Evolutionary conservation across 371 early-diverging fungal genomes (phyloP), one percentile per base, ranked within the genome.

Genomic region (Rhizopus microsporus): DNA sequence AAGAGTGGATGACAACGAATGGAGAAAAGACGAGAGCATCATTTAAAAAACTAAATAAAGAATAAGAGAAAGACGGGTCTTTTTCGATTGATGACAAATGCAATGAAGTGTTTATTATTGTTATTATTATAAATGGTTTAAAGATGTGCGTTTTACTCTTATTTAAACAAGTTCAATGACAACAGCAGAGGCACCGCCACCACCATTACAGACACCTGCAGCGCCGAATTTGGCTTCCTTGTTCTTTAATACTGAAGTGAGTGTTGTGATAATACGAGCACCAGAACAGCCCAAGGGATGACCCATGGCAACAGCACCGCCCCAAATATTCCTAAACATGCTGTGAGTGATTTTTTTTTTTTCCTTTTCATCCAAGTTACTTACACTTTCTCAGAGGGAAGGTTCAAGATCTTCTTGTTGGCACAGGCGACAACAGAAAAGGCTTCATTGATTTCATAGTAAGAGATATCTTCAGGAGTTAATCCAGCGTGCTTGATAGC

Each of bases 251-350:
- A 94, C 90, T 32, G 78, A 86, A 52, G 88, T 67, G 45, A 98
- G 70, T 2, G 97, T 94, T 16, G 87, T 88, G 35, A 98, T 82
- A 49, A 99, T 91, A 63, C 99, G 80, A 37, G 96, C 94, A 46
- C 99, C 99, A 5, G 95, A 94, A 74, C 94, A 93, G 13, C 98
- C 98, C 39, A 99, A 84, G 50, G 99, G 99, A 79, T 99, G 99
- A 7, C 99, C 99, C 62, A 98, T 82, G 1, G 96, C 94, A 34
- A 98, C 98, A 47, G 98, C 97, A 49, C 99, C 99, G 61, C 99
- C 99, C 74, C 85, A 85, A 33, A 92, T 82, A 63, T 99, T 99
- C 23, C 75, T 75, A 68, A 23, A 54, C 43, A 56, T 43, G 38
- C 13, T n/a, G 6, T n/a, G 10, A 6, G 15, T 12, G 4, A 10